phyloP scores from a whole-genome alignment of 2,329 filamentous ascomycete genomes.

The Nectriaceae sp. region DNA sequence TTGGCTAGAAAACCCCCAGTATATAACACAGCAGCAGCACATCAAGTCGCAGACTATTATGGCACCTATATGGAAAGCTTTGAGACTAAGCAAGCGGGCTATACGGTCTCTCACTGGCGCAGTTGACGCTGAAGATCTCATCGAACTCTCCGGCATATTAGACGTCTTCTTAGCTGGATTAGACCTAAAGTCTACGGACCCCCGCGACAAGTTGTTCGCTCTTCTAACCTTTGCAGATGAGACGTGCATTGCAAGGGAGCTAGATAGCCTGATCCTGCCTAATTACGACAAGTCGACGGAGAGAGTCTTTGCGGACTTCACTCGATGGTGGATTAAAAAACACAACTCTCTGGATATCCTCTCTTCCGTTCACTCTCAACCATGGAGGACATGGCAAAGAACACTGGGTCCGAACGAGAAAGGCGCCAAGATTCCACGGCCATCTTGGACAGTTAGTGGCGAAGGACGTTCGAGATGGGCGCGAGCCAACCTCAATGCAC shows the following conservation, averaged over 20 bases:
- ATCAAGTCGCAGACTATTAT: conserved; percentile 9
- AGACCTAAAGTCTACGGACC: conserved; percentile 19
- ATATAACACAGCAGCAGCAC: conserved; percentile 12
- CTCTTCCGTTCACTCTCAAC: conserved; percentile 14
- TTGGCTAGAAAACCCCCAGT: conserved; percentile 4
- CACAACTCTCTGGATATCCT: conserved; percentile 14
- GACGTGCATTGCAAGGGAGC: conserved; percentile 2
- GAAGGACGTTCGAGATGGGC: conserved; percentile 12
- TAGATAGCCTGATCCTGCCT: conserved; percentile 15
- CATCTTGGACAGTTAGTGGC: conserved; percentile 15
- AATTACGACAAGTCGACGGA: conserved; percentile 17
- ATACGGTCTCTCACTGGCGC: neutral
- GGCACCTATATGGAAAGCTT: conserved; percentile 16
- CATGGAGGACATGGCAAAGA: conserved; percentile 13
- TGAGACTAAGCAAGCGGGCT: conserved; percentile 1
- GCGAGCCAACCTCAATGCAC: conserved; percentile 7
- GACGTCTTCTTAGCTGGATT: conserved; percentile 17
- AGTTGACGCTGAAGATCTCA: neutral
- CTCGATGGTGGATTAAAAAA: conserved; percentile 18
- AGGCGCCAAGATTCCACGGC: neutral
- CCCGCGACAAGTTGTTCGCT: conserved; percentile 17
- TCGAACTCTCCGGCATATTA: conserved; percentile 6
- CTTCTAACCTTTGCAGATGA: conserved; percentile 17
- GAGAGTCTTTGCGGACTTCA: conserved; percentile 20
- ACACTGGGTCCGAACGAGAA: neutral